A percentile compares a stretch with the other conserved stretches of the same genome.
These are phyloP conservation scores for Williopsis jadinii DNA, from an alignment of 1,139 yeast species.

Conservation along the genomic window DNA sequence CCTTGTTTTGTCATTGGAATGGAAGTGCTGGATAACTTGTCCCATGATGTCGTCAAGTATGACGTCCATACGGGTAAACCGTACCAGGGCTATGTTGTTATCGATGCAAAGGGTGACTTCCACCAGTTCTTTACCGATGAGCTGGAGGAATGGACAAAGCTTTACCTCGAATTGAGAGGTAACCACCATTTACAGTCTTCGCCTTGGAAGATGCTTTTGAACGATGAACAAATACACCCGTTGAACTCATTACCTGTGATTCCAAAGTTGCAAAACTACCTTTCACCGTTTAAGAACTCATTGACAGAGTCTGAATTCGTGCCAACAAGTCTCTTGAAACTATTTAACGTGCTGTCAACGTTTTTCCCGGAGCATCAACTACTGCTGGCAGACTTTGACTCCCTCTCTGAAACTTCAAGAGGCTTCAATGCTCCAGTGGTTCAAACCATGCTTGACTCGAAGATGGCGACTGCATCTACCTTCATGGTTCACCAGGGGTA, in stretches of 20 bases:
- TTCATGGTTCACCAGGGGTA: constrained; percentile 81
- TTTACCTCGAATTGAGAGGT: constrained; percentile 26
- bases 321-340: constrained; percentile 67
- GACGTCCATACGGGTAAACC: constrained; percentile 65
- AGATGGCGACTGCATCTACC: constrained; percentile 43
- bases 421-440: constrained; percentile 81
- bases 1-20: constrained; percentile 78
- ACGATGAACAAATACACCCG: constrained; percentile 12
- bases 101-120: constrained; percentile 72
- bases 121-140: constrained; percentile 68
- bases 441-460: constrained; percentile 64
- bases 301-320: constrained; percentile 72
- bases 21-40: constrained; percentile 80
- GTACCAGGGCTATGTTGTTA: constrained; percentile 69
- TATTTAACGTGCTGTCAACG: constrained; percentile 55
- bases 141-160: constrained; percentile 55
- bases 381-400: constrained; percentile 66
- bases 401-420: constrained; percentile 48
- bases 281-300: constrained; percentile 59
- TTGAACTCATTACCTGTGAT: constrained; percentile 11
- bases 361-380: constrained; percentile 73
- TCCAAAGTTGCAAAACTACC: constrained; percentile 27
- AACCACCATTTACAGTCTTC: constrained; percentile 3
- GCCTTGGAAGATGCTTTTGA: constrained; percentile 2
- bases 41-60: constrained; percentile 77